Evolutionary conservation across 2,329 filamentous ascomycete species (phyloP).

Genomic region (Coccinonectria pachysandricola): DNA sequence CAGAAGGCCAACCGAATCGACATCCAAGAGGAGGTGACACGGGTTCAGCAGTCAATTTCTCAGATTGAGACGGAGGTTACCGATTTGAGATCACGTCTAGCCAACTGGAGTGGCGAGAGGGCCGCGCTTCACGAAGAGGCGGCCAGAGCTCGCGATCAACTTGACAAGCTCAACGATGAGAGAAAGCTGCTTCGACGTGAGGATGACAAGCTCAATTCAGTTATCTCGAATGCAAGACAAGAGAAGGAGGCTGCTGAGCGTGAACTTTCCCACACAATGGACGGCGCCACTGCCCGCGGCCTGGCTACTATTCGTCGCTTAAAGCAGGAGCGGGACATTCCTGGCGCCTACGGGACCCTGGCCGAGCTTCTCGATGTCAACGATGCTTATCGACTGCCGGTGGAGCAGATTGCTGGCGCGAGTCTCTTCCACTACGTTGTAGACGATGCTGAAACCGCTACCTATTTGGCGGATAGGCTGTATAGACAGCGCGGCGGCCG

Average conservation of each 20-base stretch:
- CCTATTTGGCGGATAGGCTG: slow-evolving; percentile 67
- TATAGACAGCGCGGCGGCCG: slow-evolving; percentile 73
- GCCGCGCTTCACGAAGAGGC: slow-evolving; percentile 63
- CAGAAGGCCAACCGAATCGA: slow-evolving; percentile 80
- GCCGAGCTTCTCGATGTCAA: slow-evolving; percentile 85
- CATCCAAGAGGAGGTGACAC: slow-evolving; percentile 69
- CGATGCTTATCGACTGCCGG: slow-evolving; percentile 76
- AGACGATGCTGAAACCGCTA: slow-evolving; percentile 81
- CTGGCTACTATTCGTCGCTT: slow-evolving; percentile 78
- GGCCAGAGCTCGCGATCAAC: slow-evolving; percentile 64
- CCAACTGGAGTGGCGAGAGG: slow-evolving; percentile 68
- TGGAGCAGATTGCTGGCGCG: slow-evolving; percentile 85
- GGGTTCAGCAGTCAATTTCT: slow-evolving; percentile 60
- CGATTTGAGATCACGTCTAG: slow-evolving; percentile 59
- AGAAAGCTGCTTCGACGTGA: slow-evolving; percentile 81
- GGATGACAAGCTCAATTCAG: slow-evolving; percentile 73
- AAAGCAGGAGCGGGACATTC: slow-evolving; percentile 67
- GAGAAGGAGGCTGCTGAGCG: slow-evolving; percentile 72
- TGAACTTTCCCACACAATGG: slow-evolving; percentile 74
- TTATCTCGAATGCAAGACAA: slow-evolving; percentile 63
- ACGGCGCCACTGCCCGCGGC: slow-evolving; percentile 76
- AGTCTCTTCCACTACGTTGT: slow-evolving; percentile 96
- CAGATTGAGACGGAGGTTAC: slow-evolving; percentile 64
- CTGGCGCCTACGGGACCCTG: slow-evolving; percentile 83
- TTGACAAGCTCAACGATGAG: slow-evolving; percentile 75